phyloP scores from a whole-genome alignment of 2,329 filamentous ascomycete genomes.

The Drechslerella stenobrocha region DNA sequence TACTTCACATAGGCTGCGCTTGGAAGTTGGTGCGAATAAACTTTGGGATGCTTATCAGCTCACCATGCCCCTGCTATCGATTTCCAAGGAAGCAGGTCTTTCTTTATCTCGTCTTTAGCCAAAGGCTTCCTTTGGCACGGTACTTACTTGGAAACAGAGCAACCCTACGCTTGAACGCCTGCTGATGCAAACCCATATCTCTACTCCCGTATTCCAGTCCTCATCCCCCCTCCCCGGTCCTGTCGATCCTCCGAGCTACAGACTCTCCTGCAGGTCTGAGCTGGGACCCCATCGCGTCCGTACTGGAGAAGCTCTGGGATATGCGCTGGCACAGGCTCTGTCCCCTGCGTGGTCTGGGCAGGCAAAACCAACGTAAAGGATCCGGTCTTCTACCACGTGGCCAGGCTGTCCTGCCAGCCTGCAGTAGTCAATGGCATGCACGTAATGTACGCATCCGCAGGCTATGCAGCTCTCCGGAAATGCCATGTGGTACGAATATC shows the following conservation, averaged over 20 bases:
- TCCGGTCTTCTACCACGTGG: constrained; percentile 29
- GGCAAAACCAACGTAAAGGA: constrained; percentile 31
- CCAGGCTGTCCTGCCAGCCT: constrained; percentile 37
- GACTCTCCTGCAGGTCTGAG: neutral
- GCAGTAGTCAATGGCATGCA: constrained; percentile 39
- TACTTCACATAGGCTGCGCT: neutral
- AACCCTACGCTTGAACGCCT: neutral
- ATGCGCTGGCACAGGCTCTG: neutral
- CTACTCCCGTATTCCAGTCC: neutral
- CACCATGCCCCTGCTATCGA: neutral
- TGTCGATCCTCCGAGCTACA: neutral
- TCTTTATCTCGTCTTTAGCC: neutral
- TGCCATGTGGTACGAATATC: neutral
- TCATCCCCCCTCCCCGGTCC: too few species aligned
- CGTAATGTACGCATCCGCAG: constrained; percentile 37
- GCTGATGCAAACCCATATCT: neutral
- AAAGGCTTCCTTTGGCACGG: neutral
- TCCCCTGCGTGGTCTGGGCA: constrained; percentile 36
- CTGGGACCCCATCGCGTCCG: neutral
- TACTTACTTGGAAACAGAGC: neutral
- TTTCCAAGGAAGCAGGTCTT: neutral
- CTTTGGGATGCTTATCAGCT: neutral
- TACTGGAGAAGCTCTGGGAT: neutral
- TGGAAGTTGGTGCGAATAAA: neutral
- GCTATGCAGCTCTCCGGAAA: neutral